Base-by-base conservation (phyloP, 257 asterid species). In the Lavandula angustifolia region DNA sequence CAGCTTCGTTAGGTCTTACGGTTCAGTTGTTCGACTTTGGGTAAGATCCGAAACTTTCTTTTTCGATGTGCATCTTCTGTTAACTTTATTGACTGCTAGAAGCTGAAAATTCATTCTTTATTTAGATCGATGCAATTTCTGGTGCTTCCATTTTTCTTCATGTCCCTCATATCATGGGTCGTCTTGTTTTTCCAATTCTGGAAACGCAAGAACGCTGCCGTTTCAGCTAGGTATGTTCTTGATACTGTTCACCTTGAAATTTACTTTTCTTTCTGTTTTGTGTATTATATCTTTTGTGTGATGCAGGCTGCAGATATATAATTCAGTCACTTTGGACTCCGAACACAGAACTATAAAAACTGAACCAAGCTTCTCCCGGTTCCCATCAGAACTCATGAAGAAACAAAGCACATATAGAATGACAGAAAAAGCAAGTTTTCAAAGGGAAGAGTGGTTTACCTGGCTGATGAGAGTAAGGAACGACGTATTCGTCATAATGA, bases 401-500 rank as follows among this genome's bases (percentile, higher is more conserved):
- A 86, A 81, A 65, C 77, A 73, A 64, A 86, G 72, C 70, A 62
- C 80, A 2, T 90, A 87, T 67, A 82, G 60, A 76, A 71, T 62
- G 68, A 70, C 73, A 63, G 96, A 78, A 48, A 90, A 86, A 64
- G 94, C 86, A 68, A 66, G 51, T 50, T 81, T 76, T 51, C 97
- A 89, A 75, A 81, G 86, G 76, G 96, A 90, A 76, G 99, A 94
- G 77, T 90, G 97, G 99, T 76, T 87, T 69, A 81, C 88, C 59
- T 85, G 91, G 83, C 74, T 85, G 58, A 79, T 76, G 95, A 90
- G 99, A 94, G 77, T 90, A 49, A 86, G 99, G 75, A 94, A 94
- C 65, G 97, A 94, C 56, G 82, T 80, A 46, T 67, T 94, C 65
- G 62, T 94, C 63, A 83, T 94, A 74, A 51, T 83, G 69, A 75